Conservation (phyloP, 108 stramenopile genomes). For the Conticribra weissflogii region DNA sequence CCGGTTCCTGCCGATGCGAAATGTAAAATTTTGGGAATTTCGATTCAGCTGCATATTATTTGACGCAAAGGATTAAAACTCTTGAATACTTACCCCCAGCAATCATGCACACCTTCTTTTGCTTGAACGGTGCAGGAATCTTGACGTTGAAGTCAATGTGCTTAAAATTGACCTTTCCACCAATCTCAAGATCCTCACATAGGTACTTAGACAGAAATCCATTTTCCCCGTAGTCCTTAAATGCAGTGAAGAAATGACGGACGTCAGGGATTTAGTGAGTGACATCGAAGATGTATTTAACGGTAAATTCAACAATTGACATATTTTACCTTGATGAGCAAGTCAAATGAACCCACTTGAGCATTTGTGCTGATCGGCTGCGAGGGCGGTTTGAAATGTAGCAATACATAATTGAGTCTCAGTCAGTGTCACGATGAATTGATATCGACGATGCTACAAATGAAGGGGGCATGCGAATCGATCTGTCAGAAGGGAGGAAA, state of each 20-base stretch:
- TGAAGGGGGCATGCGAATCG: too few relatives aligned
- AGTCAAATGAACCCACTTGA: constrained; percentile 88
- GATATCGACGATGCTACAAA: too few relatives aligned
- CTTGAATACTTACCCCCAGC: constrained; percentile 76
- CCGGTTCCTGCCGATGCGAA: constrained; percentile 76
- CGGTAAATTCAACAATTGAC: neutral
- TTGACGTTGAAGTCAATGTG: constrained; percentile 91
- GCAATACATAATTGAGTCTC: too few relatives aligned
- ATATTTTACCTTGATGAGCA: constrained; percentile 77
- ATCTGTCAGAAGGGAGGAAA: neutral
- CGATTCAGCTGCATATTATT: too few relatives aligned
- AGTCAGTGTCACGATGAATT: too few relatives aligned
- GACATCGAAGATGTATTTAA: neutral
- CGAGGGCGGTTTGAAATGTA: neutral
- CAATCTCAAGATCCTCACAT: constrained; percentile 50
- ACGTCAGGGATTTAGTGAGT: too few relatives aligned
- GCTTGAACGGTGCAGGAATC: constrained; percentile 76
- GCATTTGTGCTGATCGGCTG: constrained; percentile 87
- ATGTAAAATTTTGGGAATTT: neutral
- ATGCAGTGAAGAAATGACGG: neutral
- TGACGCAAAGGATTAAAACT: too few relatives aligned
- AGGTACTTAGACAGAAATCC: constrained; percentile 69
- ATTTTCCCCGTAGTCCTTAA: constrained; percentile 60
- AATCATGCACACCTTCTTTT: constrained; percentile 91
- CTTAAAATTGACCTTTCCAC: constrained; percentile 71